A percentile compares a stretch with the other conserved stretches of the same genome.
Evolutionary conservation across 2,329 filamentous ascomycete species (phyloP).

Genomic region (Aspergillus persii): DNA sequence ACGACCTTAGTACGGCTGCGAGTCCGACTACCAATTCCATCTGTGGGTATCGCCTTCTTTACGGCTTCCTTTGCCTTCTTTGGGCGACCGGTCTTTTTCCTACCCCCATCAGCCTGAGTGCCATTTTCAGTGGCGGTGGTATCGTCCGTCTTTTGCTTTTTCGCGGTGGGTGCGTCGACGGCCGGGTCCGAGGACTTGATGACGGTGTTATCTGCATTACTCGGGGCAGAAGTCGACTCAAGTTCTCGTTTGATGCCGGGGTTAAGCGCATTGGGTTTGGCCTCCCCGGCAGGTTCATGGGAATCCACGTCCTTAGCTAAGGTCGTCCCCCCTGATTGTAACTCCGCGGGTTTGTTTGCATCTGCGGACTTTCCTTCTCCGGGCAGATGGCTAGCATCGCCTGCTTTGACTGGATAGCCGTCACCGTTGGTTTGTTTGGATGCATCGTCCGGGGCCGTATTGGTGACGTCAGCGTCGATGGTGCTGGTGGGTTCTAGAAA

Average conservation of each 20-base stretch:
- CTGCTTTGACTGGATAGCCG: slow-evolving; percentile 1
- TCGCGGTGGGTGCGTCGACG: slow-evolving; percentile 24
- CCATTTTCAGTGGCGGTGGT: slow-evolving; percentile 16
- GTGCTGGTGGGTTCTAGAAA: slow-evolving; percentile 13
- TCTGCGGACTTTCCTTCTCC: slow-evolving; percentile 6
- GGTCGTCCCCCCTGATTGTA: slow-evolving; percentile 9
- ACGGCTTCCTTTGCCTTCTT: slow-evolving; percentile 32
- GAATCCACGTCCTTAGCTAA: slow-evolving; percentile 1
- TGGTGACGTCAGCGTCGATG: slow-evolving; percentile 4
- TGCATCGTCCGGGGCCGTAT: background rate
- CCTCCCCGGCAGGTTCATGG: slow-evolving; percentile 3
- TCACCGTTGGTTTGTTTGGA: slow-evolving; percentile 10
- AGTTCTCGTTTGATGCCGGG: slow-evolving; percentile 27
- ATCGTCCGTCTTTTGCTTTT: slow-evolving; percentile 35
- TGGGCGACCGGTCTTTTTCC: slow-evolving; percentile 30
- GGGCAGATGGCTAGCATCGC: background rate
- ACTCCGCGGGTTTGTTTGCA: slow-evolving; percentile 9
- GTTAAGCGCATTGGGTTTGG: slow-evolving; percentile 11
- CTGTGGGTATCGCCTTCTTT: slow-evolving; percentile 27
- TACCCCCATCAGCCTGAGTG: slow-evolving; percentile 20
- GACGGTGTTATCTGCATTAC: slow-evolving; percentile 9
- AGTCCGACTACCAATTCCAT: slow-evolving; percentile 39
- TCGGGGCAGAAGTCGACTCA: slow-evolving; percentile 9
- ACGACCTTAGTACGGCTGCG: slow-evolving; percentile 37
- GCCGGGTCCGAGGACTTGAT: slow-evolving; percentile 5